Conservation (phyloP, 768 basidiomycete species). For the Boletus rubroflammeus region DNA sequence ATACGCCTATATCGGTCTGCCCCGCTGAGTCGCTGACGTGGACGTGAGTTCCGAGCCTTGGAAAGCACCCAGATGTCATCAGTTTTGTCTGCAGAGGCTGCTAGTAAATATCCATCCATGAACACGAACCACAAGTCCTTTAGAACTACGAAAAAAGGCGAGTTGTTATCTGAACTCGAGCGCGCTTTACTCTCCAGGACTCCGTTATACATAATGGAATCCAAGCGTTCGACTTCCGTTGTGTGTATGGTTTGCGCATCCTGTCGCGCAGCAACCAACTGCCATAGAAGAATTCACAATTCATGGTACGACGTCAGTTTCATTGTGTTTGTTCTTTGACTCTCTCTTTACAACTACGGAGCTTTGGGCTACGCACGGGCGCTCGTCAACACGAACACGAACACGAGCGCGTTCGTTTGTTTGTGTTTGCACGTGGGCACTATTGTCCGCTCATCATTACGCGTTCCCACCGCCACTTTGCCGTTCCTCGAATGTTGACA, state of each 20-base stretch:
- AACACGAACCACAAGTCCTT: background rate
- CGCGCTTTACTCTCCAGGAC: background rate
- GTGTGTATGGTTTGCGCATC: background rate
- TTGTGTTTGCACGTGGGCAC: background rate
- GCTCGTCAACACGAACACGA: background rate
- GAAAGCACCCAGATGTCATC: background rate
- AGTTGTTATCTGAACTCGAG: background rate
- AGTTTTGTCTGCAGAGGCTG: background rate
- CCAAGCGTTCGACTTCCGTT: no score
- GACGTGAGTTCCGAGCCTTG: background rate
- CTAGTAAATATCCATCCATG: background rate
- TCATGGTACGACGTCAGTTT: background rate
- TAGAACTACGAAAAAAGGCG: background rate
- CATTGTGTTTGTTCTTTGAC: background rate
- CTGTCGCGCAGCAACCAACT: background rate
- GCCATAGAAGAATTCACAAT: background rate
- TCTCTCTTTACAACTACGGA: background rate
- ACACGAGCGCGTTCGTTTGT: background rate
- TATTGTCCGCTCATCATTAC: background rate
- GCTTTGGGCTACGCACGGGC: background rate
- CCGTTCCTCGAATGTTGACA: background rate
- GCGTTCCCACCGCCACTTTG: background rate
- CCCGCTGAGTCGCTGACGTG: no score
- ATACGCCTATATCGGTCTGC: background rate
- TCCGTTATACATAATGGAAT: no score